A percentile compares a stretch with the other conserved stretches of the same genome.
These are phyloP conservation scores for Kwoniella dejecticola DNA, from an alignment of 768 basidiomycete species.

Conservation along the genomic window DNA sequence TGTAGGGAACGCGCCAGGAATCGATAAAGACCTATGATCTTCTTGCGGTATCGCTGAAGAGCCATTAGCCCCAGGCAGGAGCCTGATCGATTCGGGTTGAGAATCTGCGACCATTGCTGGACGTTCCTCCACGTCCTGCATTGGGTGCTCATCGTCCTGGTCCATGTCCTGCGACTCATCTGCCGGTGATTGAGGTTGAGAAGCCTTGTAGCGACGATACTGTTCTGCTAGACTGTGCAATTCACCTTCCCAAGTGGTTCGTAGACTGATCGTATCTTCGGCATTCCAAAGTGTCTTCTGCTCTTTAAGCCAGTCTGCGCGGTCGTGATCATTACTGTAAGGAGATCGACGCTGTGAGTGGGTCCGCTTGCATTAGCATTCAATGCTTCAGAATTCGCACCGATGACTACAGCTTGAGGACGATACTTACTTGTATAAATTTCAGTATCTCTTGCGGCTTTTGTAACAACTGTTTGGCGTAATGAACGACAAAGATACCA, in stretches of 20 bases:
- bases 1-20: conserved; percentile 11
- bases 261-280: too few species aligned
- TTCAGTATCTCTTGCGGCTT: conserved; percentile 63
- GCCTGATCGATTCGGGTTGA: conserved; percentile 13
- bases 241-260: too few species aligned
- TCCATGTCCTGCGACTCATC: not conserved
- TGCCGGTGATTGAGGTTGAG: too few species aligned
- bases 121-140: not conserved
- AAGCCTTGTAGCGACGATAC: not conserved
- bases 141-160: not conserved
- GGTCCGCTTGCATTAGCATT: too few species aligned
- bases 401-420: not conserved
- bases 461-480: conserved; percentile 72
- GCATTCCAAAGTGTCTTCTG: too few species aligned
- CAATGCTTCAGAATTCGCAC: too few species aligned
- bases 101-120: not conserved
- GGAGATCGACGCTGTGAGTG: too few species aligned
- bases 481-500: conserved; percentile 87
- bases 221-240: conserved; percentile 3
- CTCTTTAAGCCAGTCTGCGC: too few species aligned
- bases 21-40: not conserved
- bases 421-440: conserved; percentile 57
- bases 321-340: too few species aligned
- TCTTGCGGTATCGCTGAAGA: conserved; percentile 1
- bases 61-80: not conserved